A percentile compares a stretch with the other conserved stretches of the same genome.
Conservation (phyloP, 2,329 filamentous ascomycete genomes). For the Clarireedia monteithiana region DNA sequence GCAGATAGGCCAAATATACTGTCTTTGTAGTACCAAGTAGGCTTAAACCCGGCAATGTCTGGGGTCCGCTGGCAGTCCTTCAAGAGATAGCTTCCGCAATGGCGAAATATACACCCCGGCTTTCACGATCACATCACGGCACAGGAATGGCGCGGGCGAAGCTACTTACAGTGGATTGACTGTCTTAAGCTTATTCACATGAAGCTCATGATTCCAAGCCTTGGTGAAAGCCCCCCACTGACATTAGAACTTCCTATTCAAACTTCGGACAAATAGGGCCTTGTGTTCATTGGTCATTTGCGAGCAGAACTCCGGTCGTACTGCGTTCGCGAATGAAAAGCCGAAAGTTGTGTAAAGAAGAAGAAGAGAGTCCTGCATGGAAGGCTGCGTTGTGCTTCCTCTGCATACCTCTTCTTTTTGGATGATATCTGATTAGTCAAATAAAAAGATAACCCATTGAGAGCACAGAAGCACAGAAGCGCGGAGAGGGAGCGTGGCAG, state of each 20-base stretch:
- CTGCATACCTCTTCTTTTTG: slow-evolving; percentile 10
- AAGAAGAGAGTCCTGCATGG: slow-evolving; percentile 17
- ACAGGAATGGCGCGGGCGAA: background rate
- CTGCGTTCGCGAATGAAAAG: background rate
- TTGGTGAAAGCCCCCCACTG: background rate
- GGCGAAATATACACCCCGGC: slow-evolving; percentile 6
- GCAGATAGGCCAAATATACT: background rate
- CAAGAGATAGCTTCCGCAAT: slow-evolving; percentile 9
- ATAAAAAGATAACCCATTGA: slow-evolving; percentile 1
- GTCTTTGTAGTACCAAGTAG: background rate
- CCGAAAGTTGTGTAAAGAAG: background rate
- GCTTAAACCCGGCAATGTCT: background rate
- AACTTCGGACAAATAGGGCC: no score
- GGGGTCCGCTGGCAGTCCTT: slow-evolving; percentile 2
- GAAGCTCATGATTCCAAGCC: background rate
- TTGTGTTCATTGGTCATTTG: no score
- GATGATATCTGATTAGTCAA: slow-evolving; percentile 8
- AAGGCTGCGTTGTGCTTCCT: slow-evolving; percentile 27
- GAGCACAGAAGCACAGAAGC: background rate
- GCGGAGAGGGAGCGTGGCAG: background rate
- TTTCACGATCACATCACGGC: slow-evolving; percentile 7
- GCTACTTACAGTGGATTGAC: background rate
- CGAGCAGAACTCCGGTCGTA: no score
- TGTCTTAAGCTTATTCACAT: slow-evolving; percentile 7
- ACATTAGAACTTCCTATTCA: no score